phyloP scores from a whole-genome alignment of 768 basidiomycete genomes.

The Agrocybe praecox region DNA sequence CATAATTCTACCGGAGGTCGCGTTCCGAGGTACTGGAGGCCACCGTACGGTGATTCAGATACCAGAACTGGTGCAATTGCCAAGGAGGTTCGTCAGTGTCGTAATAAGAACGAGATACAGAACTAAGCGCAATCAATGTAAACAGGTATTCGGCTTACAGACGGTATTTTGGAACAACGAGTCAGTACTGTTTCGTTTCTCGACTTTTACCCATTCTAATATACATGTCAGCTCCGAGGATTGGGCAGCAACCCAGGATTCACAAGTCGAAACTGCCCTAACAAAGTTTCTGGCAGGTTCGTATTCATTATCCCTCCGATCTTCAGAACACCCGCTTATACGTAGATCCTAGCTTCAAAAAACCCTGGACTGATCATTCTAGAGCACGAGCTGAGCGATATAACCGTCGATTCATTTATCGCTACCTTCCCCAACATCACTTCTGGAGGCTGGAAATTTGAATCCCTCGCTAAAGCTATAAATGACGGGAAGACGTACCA shows the following conservation, averaged over 20 bases:
- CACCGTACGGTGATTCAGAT: constrained; percentile 86
- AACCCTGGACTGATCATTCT: constrained; percentile 79
- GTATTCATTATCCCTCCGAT: constrained; percentile 8
- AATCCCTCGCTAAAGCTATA: constrained; percentile 51
- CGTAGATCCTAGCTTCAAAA: constrained; percentile 56
- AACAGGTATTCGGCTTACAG: constrained; percentile 75
- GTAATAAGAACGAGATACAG: background rate
- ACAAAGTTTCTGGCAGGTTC: constrained; percentile 57
- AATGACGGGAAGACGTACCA: constrained; percentile 44
- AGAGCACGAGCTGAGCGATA: constrained; percentile 77
- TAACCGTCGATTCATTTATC: constrained; percentile 69
- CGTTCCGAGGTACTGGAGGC: constrained; percentile 75
- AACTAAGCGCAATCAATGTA: too few relatives aligned
- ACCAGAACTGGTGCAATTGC: constrained; percentile 86
- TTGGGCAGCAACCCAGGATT: constrained; percentile 63
- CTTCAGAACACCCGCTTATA: background rate
- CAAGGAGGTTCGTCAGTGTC: constrained; percentile 50
- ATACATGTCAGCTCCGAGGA: constrained; percentile 75
- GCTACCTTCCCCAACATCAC: constrained; percentile 63
- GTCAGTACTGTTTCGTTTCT: too few relatives aligned
- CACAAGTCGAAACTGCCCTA: constrained; percentile 48
- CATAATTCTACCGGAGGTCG: constrained; percentile 81
- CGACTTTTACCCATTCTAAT: too few relatives aligned
- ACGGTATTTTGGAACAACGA: constrained; percentile 94
- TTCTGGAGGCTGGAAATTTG: constrained; percentile 70